Percentiles rank a stretch among this genome's conserved stretches.
phyloP scores from a whole-genome alignment of 148 eudicot genomes.

The Nepenthes mirabilis region DNA sequence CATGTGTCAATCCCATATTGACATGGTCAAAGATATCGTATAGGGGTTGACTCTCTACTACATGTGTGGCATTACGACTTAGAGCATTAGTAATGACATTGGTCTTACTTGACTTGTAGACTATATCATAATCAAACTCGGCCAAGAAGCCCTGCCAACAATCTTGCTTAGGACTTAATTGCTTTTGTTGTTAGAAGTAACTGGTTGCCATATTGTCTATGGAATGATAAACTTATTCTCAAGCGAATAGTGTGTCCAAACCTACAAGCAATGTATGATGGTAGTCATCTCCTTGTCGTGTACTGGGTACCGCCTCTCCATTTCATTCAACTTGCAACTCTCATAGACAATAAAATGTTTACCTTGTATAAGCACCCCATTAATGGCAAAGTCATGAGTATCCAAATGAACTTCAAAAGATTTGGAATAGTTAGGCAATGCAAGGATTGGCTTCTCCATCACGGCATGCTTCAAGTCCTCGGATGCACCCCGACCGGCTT shows the following conservation, averaged over 20 bases:
- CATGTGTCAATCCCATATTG: background rate
- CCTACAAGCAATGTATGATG: conserved; percentile 1
- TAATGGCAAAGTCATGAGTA: conserved; percentile 1
- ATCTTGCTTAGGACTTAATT: conserved; percentile 4
- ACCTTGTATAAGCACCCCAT: background rate
- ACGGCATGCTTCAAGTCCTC: background rate
- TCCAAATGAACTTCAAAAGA: background rate
- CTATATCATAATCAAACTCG: conserved; percentile 1
- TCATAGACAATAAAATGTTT: background rate
- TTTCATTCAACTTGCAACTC: background rate
- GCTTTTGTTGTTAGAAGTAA: conserved; percentile 1
- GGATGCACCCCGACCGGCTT: background rate
- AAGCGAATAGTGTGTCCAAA: conserved; percentile 1
- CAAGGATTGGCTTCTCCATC: background rate
- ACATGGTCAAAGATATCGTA: background rate
- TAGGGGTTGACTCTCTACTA: background rate
- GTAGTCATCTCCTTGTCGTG: conserved; percentile 1
- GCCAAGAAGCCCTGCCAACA: conserved; percentile 3
- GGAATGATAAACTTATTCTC: background rate
- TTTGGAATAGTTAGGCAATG: background rate
- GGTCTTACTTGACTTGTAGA: background rate
- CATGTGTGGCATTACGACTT: background rate
- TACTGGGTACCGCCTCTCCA: background rate
- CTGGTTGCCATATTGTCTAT: conserved; percentile 2
- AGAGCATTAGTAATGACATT: conserved; percentile 1